A percentile compares a stretch with the other conserved stretches of the same genome.
Evolutionary conservation across 805 yeast species (phyloP).

Genomic region (Barnettozyma populi): DNA sequence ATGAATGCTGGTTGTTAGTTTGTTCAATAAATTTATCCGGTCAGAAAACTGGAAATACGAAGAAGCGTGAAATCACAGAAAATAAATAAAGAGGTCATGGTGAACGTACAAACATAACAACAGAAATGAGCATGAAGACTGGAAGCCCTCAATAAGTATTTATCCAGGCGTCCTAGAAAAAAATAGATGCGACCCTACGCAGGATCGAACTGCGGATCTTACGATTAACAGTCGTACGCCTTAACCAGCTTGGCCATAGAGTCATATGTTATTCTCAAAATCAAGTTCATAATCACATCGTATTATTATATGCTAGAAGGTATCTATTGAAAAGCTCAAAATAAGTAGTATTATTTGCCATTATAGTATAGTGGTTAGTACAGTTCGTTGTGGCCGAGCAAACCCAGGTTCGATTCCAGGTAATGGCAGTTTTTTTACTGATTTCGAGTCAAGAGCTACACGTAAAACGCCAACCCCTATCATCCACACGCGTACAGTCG

Average conservation of each 20-base stretch:
- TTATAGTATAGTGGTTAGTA: slow-evolving; percentile 62
- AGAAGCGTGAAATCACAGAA: too few relatives aligned
- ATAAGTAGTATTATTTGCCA: too few relatives aligned
- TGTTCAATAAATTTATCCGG: not conserved
- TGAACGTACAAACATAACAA: not conserved
- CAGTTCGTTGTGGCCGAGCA: slow-evolving; percentile 70
- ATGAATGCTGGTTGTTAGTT: not conserved
- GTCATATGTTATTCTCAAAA: too few relatives aligned
- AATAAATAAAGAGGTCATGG: not conserved
- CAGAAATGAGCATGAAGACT: too few relatives aligned
- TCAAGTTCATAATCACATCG: too few relatives aligned
- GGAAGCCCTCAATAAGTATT: not conserved
- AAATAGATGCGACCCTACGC: slow-evolving; percentile 38
- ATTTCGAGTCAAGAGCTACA: too few relatives aligned
- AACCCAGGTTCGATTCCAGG: slow-evolving; percentile 75
- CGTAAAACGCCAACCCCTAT: too few relatives aligned
- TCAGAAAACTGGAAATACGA: not conserved
- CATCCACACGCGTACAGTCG: too few relatives aligned
- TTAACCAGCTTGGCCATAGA: slow-evolving; percentile 32
- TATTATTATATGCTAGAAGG: too few relatives aligned
- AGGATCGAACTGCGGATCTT: slow-evolving; percentile 49
- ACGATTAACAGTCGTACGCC: slow-evolving; percentile 50
- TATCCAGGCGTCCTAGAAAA: not conserved
- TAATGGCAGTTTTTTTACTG: slow-evolving; percentile 44
- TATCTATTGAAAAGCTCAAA: too few relatives aligned